phyloP scores from a whole-genome alignment of 768 basidiomycete genomes.

The Tylopilus subfusipes region DNA sequence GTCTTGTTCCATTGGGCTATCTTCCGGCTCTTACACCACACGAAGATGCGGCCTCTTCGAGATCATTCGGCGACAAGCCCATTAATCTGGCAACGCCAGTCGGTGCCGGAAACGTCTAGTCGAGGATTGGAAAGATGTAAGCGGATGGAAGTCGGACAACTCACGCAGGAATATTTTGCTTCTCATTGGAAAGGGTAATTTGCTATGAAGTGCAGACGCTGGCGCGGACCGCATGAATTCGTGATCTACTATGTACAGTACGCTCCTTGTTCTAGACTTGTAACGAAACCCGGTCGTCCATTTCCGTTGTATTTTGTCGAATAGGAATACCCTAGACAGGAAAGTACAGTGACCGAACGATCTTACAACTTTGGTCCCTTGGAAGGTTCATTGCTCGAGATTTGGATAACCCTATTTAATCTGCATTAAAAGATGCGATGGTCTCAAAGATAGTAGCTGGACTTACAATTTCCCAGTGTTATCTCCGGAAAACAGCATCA shows the following conservation, averaged over 20 bases:
- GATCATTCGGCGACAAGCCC: constrained; percentile 14
- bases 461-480: constrained; percentile 76
- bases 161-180: not conserved
- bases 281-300: not conserved
- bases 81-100: not conserved
- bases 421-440: constrained; percentile 1
- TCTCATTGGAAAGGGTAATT: constrained; percentile 8
- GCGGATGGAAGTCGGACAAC: not conserved
- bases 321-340: not conserved
- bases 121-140: not conserved
- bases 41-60: constrained; percentile 1
- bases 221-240: not conserved
- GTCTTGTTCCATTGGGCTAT: constrained; percentile 20
- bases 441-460: not conserved
- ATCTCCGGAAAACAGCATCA: constrained; percentile 67
- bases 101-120: constrained; percentile 13
- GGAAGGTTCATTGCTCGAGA: not conserved
- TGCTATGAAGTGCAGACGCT: not conserved
- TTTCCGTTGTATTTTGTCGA: not conserved
- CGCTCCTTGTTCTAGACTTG: constrained; percentile 10
- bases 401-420: constrained; percentile 48
- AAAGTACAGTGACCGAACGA: not conserved
- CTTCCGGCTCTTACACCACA: constrained; percentile 14
- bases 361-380: constrained; percentile 4
- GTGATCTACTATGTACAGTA: constrained; percentile 5